Evolutionary conservation across 331 rosid species (phyloP).

Genomic region (Dryas integrifolia): DNA sequence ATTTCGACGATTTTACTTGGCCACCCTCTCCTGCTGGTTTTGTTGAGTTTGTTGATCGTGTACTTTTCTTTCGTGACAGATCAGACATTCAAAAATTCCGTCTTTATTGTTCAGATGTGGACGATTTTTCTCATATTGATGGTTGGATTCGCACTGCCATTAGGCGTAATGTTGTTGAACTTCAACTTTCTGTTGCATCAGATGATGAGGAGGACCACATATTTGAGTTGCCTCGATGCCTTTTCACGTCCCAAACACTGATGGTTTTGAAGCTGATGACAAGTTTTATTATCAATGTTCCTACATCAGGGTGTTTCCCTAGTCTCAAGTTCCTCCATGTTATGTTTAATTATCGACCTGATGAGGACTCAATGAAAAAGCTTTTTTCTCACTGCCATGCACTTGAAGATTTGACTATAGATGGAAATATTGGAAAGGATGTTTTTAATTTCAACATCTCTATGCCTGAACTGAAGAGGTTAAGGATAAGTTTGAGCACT

Average conservation of each 20-base stretch:
- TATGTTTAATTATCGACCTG: not conserved
- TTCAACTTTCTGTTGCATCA: not conserved
- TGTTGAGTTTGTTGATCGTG: not conserved
- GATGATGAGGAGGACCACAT: not conserved
- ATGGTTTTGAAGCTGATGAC: not conserved
- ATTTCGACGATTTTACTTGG: not conserved
- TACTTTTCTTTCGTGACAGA: not conserved
- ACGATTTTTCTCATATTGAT: not conserved
- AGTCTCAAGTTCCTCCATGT: slow-evolving; percentile 3
- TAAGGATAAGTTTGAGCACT: slow-evolving; percentile 4
- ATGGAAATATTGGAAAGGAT: not conserved
- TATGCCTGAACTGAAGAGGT: not conserved
- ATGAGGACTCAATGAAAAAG: not conserved
- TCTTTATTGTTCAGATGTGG: not conserved
- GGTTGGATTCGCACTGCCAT: not conserved
- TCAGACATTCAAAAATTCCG: not conserved
- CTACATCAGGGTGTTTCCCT: not conserved
- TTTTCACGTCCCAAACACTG: not conserved
- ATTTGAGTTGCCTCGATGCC: not conserved
- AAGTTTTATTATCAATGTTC: not conserved
- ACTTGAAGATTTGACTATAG: not conserved
- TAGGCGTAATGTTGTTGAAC: not conserved
- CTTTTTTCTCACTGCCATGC: not conserved
- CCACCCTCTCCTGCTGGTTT: not conserved
- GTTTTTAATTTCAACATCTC: not conserved